These are phyloP conservation scores for Batrachochytrium dendrobatidis DNA, from an alignment of 371 early-diverging fungal species.

Conservation along the genomic window DNA sequence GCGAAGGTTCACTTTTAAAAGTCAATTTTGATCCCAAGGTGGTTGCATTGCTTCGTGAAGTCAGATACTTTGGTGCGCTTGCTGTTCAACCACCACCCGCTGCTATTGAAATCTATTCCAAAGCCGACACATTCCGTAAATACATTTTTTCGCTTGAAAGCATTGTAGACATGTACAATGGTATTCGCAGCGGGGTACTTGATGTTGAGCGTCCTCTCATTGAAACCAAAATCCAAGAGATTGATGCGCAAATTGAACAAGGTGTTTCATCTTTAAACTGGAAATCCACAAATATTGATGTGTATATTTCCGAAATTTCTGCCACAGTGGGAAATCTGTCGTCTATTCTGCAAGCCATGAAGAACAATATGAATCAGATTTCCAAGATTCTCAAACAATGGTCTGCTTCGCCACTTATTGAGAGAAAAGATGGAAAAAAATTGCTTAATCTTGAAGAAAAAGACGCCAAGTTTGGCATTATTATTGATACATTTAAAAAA, in stretches of 20 bases:
- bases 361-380: slow-evolving; percentile 49
- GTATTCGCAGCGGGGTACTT: slow-evolving; percentile 38
- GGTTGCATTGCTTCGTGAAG: slow-evolving; percentile 51
- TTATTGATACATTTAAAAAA: slow-evolving; percentile 41
- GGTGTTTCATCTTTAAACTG: slow-evolving; percentile 41
- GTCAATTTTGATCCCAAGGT: slow-evolving; percentile 61
- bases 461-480: slow-evolving; percentile 38
- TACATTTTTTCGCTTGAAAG: slow-evolving; percentile 49
- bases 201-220: slow-evolving; percentile 54
- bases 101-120: slow-evolving; percentile 43
- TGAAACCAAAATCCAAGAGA: slow-evolving; percentile 33
- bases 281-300: slow-evolving; percentile 37
- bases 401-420: slow-evolving; percentile 46
- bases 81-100: slow-evolving; percentile 38
- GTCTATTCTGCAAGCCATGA: slow-evolving; percentile 39
- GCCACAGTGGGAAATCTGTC: slow-evolving; percentile 40
- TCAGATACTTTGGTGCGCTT: slow-evolving; percentile 47
- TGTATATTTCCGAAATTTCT: slow-evolving; percentile 36
- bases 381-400: slow-evolving; percentile 50
- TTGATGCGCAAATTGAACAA: slow-evolving; percentile 41
- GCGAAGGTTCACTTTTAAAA: slow-evolving; percentile 27
- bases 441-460: slow-evolving; percentile 51
- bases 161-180: slow-evolving; percentile 45
- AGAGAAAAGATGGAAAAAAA: slow-evolving; percentile 53
- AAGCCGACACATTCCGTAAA: slow-evolving; percentile 45